Evolutionary conservation across 1,284 basidiomycete genomes (phyloP), one percentile per base, ranked within the genome.

Genomic region (Leucoagaricus sp.): DNA sequence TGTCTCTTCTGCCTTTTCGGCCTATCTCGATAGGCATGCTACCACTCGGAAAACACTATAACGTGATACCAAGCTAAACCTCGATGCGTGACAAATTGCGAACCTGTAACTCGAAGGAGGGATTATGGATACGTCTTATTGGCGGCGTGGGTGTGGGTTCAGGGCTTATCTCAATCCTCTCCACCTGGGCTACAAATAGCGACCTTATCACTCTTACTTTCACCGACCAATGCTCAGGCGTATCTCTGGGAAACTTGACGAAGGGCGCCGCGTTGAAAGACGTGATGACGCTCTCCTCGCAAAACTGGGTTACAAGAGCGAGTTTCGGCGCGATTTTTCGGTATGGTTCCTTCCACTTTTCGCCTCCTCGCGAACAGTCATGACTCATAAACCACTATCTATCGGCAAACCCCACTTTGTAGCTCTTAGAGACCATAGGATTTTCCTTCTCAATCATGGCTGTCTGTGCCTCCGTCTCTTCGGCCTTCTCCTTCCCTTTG

Each of bases 371-470:
- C 29, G 38, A 23, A n/a, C n/a, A n/a, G n/a, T n/a, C n/a, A n/a
- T n/a, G n/a, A n/a, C n/a, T n/a, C n/a, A n/a, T n/a, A n/a, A n/a
- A n/a, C n/a, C n/a, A n/a, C n/a, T n/a, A n/a, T n/a, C 7, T 38
- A 12, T 29, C 40, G 17, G 50, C 49, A 36, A 40, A 19, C 12
- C 12, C 25, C 29, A 41, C 15, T 9, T 21, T 51, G 46, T 65
- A 85, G 85, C 72, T 81, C 50, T 61, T 86, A 12, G 85, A 88
- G 68, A 86, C 85, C 0, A 73, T 87, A 29, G 83, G 83, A 0
- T 90, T 89, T 64, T 78, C 85, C 0, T 83, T 90, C 69, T 87
- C 85, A 10, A 89, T 89, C 60, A 89, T 90, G 87, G 88, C 87
- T 6, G 82, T 89, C 33, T 74, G 87, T 31, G 83, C 86, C 2